Base-by-base conservation (phyloP, 2,329 filamentous ascomycete genomes). In the Ramichloridium luteum region DNA sequence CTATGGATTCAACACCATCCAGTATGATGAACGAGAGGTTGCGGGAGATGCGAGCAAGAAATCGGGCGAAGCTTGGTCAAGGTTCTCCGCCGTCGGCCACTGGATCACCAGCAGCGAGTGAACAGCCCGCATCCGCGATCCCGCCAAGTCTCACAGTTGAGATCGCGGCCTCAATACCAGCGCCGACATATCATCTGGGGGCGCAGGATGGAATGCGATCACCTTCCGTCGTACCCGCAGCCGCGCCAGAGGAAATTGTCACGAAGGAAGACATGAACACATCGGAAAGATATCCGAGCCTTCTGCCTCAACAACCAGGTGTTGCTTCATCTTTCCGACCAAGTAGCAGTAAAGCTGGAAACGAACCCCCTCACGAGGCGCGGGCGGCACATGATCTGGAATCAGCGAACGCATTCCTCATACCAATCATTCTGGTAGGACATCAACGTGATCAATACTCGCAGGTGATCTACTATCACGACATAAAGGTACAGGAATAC, bases 231-330 rank as follows among this genome's bases (percentile, higher is more conserved):
- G 43, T 57, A 4, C 52, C 54, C 12, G 48, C 51, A 13, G 41
- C 45, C 2, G 44, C 49, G 30, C 41, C 46, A 3, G 22, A 40
- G 2, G 40, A 44, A 0, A 35, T 28, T 3, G 39, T 47, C 6
- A 49, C 51, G 2, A 40, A 39, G 26, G 51, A 56, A 22, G 50
- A 56, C 25, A 47, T 49, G 45, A 51, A 45, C 15, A 53, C 50
- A 2, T 53, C 50, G 8, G 53, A 50, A 28, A 43, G 51, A 13
- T 55, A 52, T 28, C 44, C 48, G 28, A 55, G 52, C 4, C 37
- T 56, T 2, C 16, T 56, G 1, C 53, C 53, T 16, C 46, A 47
- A 28, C 25, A 33, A 3, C 35, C 33, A 13, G 32, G 32, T 5
- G 12, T 8, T n/a, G 16, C 12, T n/a, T 18, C 28, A 12, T 28